Evolutionary conservation across 176 grass and related monocot species (phyloP).

Genomic region (Triticum aestivum): DNA sequence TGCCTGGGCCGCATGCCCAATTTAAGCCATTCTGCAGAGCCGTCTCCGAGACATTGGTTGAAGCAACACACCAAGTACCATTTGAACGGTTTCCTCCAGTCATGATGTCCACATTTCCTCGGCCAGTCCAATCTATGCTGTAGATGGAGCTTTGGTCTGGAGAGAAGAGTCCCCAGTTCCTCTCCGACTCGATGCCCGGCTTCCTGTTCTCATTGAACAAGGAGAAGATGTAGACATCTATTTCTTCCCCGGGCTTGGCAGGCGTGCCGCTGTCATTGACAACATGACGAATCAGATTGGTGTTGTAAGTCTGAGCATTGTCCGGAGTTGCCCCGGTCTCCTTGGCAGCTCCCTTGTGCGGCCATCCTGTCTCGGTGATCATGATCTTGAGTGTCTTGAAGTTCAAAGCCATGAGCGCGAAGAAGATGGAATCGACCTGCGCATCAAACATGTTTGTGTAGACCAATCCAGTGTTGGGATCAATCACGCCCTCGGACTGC

Average conservation of each 20-base stretch:
- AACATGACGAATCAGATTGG: slow-evolving; percentile 77
- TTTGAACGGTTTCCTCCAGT: slow-evolving; percentile 82
- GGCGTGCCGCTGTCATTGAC: slow-evolving; percentile 92
- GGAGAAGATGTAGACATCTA: slow-evolving; percentile 92
- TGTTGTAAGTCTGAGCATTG: slow-evolving; percentile 95
- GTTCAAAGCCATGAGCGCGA: slow-evolving; percentile 81
- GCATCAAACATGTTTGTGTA: slow-evolving; percentile 98
- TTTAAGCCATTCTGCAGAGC: slow-evolving; percentile 89
- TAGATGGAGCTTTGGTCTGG: slow-evolving; percentile 86
- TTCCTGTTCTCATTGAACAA: slow-evolving; percentile 99
- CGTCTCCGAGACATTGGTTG: slow-evolving; percentile 64
- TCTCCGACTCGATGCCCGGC: slow-evolving; percentile 84
- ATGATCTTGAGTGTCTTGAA: slow-evolving; percentile 94
- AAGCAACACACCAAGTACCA: slow-evolving; percentile 86
- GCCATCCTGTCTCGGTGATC: slow-evolving; percentile 91
- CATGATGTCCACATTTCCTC: slow-evolving; percentile 81
- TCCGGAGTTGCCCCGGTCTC: slow-evolving; percentile 81
- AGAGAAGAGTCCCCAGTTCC: slow-evolving; percentile 92
- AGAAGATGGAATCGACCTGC: slow-evolving; percentile 88
- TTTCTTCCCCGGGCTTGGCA: slow-evolving; percentile 79
- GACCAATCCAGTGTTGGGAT: slow-evolving; percentile 86
- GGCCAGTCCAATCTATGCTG: slow-evolving; percentile 88
- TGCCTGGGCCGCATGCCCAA: slow-evolving; percentile 91
- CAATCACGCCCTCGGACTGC: slow-evolving; percentile 63
- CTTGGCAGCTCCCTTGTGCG: slow-evolving; percentile 71